phyloP scores from a whole-genome alignment of 257 asterid genomes.

The Verbena officinalis region DNA sequence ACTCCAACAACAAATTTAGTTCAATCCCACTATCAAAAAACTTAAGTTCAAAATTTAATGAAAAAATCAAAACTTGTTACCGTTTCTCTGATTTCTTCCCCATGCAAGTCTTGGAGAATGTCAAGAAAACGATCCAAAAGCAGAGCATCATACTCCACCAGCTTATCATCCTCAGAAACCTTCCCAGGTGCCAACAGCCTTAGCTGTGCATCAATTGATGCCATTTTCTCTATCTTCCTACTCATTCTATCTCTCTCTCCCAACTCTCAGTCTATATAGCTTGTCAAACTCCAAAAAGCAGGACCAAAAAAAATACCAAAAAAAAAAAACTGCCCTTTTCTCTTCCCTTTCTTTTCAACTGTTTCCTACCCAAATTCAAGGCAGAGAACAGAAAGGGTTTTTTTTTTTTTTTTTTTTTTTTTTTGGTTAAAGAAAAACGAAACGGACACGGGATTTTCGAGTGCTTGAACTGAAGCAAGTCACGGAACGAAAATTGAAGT shows the following conservation, averaged over 20 bases:
- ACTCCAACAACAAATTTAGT: neutral
- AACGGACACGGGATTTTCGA: constrained; percentile 48
- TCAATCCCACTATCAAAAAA: constrained; percentile 1
- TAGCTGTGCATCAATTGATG: constrained; percentile 94
- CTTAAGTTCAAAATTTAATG: neutral
- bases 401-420: too few relatives aligned
- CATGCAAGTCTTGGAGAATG: constrained; percentile 92
- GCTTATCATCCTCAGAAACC: constrained; percentile 95
- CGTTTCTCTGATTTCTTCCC: constrained; percentile 85
- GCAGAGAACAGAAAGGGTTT: neutral
- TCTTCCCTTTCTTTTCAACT: constrained; percentile 12
- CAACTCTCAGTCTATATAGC: constrained; percentile 29
- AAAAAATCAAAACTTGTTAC: constrained; percentile 41
- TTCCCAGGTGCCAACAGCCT: constrained; percentile 89
- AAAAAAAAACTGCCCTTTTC: constrained; percentile 14
- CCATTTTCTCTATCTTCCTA: constrained; percentile 73
- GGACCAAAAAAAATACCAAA: too few relatives aligned
- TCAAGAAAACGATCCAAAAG: constrained; percentile 93
- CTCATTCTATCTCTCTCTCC: constrained; percentile 38
- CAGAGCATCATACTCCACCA: constrained; percentile 94
- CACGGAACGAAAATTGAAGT: constrained; percentile 48
- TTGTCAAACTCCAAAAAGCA: neutral
- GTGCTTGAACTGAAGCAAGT: constrained; percentile 31
- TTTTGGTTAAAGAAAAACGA: constrained; percentile 1
- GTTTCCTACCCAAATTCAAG: constrained; percentile 22